These are phyloP conservation scores for Strobilomyces echinocephalus DNA, from an alignment of 768 basidiomycete species.

Conservation along the genomic window DNA sequence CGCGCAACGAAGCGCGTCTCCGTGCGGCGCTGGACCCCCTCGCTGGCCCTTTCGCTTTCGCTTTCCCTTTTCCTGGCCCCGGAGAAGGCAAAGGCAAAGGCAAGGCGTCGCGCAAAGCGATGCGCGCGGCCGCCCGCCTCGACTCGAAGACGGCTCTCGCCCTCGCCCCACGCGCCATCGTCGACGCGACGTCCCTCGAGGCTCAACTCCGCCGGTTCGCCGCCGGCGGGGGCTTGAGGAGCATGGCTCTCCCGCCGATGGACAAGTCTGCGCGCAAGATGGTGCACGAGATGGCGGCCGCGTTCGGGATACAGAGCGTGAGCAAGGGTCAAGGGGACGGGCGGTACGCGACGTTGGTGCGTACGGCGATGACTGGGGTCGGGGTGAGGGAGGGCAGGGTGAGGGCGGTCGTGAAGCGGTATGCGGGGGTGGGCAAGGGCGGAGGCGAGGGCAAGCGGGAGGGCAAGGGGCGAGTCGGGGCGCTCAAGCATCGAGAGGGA, in stretches of 20 bases:
- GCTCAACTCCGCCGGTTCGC: constrained; percentile 69
- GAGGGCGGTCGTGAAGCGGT: constrained; percentile 36
- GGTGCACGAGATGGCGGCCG: constrained; percentile 76
- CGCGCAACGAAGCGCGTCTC: constrained; percentile 53
- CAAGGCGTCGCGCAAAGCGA: constrained; percentile 51
- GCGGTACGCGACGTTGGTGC: constrained; percentile 73
- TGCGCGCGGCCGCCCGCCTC: constrained; percentile 50
- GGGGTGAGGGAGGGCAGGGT: constrained; percentile 59
- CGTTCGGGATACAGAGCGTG: constrained; percentile 72
- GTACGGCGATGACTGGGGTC: constrained; percentile 57
- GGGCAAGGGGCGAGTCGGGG: constrained; percentile 17
- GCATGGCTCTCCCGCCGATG: constrained; percentile 75
- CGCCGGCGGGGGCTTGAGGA: constrained; percentile 27
- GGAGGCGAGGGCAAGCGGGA: constrained; percentile 1
- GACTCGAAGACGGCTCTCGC: constrained; percentile 35
- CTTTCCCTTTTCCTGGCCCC: no score
- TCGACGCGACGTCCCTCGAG: constrained; percentile 65
- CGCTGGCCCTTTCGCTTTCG: no score
- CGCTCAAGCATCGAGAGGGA: constrained; percentile 67
- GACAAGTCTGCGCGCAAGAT: constrained; percentile 63
- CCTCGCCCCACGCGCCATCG: constrained; percentile 43
- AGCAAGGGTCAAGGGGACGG: constrained; percentile 67
- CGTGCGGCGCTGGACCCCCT: constrained; percentile 60
- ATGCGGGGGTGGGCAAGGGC: constrained; percentile 22
- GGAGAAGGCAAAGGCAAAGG: neutral